Evolutionary conservation across 768 basidiomycete species (phyloP).

Genomic region (Chalciporus chontae): DNA sequence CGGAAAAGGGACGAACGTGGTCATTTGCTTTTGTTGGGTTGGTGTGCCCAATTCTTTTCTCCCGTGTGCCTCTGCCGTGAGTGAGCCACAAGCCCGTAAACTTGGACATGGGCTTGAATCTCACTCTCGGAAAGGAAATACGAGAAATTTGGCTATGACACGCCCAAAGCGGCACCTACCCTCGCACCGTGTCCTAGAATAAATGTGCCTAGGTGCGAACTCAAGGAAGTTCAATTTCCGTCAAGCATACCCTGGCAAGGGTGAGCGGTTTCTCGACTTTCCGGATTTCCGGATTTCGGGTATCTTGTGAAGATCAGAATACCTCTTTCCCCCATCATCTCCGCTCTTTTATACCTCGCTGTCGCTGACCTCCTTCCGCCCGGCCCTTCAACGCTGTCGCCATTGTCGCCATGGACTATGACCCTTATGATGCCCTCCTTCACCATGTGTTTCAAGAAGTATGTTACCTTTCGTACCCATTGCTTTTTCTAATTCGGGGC

Average conservation of each 20-base stretch:
- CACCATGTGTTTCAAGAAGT: slow-evolving; percentile 79
- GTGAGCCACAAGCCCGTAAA: background rate
- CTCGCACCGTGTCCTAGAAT: background rate
- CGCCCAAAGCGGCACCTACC: slow-evolving; percentile 1
- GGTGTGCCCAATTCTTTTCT: background rate
- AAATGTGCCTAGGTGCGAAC: slow-evolving; percentile 1
- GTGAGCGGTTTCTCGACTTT: background rate
- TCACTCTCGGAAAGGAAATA: slow-evolving; percentile 8
- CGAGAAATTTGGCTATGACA: background rate
- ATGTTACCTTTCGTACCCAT: slow-evolving; percentile 12
- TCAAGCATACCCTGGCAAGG: background rate
- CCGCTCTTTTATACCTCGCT: slow-evolving; percentile 13
- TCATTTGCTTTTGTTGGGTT: background rate
- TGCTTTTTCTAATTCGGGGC: slow-evolving; percentile 11
- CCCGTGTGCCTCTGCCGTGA: slow-evolving; percentile 14
- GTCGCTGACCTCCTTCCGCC: background rate
- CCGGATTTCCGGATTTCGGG: background rate
- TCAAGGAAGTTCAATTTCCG: slow-evolving; percentile 1
- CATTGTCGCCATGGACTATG: slow-evolving; percentile 59
- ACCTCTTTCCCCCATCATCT: background rate
- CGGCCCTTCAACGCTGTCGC: background rate
- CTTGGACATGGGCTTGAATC: background rate
- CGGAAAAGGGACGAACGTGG: background rate
- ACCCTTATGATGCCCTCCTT: slow-evolving; percentile 74
- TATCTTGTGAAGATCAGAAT: background rate